These are phyloP conservation scores for Protomyces arabidopsidicola DNA, from an alignment of 1,139 yeast species.

Conservation along the genomic window DNA sequence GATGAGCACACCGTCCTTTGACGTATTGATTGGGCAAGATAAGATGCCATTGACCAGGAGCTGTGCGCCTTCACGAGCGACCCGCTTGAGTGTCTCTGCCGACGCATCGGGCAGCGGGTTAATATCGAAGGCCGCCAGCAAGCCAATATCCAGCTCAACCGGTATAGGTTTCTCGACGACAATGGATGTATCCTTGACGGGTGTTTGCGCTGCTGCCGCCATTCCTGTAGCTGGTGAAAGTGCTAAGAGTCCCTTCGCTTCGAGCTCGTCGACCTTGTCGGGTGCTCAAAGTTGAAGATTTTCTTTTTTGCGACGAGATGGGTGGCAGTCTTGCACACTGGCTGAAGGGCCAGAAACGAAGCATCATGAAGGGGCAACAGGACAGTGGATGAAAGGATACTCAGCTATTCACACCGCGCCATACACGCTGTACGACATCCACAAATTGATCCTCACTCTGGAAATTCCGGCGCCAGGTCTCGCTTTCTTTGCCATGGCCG, in stretches of 20 bases:
- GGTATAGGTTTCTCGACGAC: constrained; percentile 35
- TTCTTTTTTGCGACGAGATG: not conserved
- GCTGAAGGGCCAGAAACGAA: no score
- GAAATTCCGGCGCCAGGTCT: constrained; percentile 17
- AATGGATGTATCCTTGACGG: constrained; percentile 23
- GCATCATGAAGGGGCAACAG: no score
- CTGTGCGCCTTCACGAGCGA: constrained; percentile 92
- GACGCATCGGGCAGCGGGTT: constrained; percentile 58
- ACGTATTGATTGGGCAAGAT: constrained; percentile 76
- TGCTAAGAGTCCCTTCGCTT: no score
- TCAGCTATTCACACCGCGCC: not conserved
- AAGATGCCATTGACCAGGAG: constrained; percentile 82
- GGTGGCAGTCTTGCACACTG: not conserved
- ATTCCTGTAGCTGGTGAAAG: not conserved
- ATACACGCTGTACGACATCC: not conserved
- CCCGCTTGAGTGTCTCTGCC: constrained; percentile 52
- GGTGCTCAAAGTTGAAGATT: not conserved
- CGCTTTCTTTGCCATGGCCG: constrained; percentile 12
- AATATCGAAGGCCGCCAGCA: constrained; percentile 69
- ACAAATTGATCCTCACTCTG: constrained; percentile 2
- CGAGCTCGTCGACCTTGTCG: no score
- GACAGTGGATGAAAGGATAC: no score
- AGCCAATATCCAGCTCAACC: constrained; percentile 59
- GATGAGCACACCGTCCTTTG: constrained; percentile 72
- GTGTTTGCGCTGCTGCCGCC: not conserved